Percentiles rank a stretch among this genome's conserved stretches.
Evolutionary conservation across 805 yeast species (phyloP).

Genomic region (Metschnikowia bowlesiae): DNA sequence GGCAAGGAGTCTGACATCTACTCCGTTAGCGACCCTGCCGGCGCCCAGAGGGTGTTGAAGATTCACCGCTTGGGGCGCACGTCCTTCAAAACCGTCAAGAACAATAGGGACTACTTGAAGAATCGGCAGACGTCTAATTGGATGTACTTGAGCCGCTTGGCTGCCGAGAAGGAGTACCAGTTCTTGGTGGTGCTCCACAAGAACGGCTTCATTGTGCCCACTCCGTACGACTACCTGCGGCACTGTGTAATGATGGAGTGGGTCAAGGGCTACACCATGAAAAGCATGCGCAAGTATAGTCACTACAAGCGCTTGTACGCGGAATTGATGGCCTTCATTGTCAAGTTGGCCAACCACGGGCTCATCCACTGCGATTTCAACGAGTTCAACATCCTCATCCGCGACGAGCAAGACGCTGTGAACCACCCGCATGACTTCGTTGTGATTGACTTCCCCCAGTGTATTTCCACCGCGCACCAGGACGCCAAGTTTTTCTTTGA

Average conservation of each 20-base stretch:
- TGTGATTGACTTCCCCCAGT: slow-evolving; percentile 97
- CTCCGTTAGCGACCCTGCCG: slow-evolving; percentile 66
- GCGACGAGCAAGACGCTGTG: slow-evolving; percentile 51
- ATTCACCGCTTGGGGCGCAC: slow-evolving; percentile 92
- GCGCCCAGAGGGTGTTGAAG: slow-evolving; percentile 68
- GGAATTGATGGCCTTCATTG: slow-evolving; percentile 82
- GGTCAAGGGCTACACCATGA: slow-evolving; percentile 87
- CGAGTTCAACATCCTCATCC: slow-evolving; percentile 90
- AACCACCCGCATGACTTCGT: slow-evolving; percentile 64
- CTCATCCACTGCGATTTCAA: slow-evolving; percentile 96
- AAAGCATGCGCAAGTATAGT: slow-evolving; percentile 66
- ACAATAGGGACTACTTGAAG: slow-evolving; percentile 85
- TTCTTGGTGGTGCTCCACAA: slow-evolving; percentile 74
- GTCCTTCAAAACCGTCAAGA: slow-evolving; percentile 87
- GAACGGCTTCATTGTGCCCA: slow-evolving; percentile 82
- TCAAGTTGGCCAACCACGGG: slow-evolving; percentile 79
- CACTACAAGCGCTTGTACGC: slow-evolving; percentile 72
- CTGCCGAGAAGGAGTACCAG: slow-evolving; percentile 89
- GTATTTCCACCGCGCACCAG: slow-evolving; percentile 85
- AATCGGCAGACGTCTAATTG: slow-evolving; percentile 74
- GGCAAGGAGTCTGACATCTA: slow-evolving; percentile 97
- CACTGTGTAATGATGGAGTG: slow-evolving; percentile 93
- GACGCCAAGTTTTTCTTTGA: slow-evolving; percentile 87
- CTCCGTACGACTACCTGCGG: slow-evolving; percentile 82
- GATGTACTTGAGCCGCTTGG: slow-evolving; percentile 87